Evolutionary conservation across 345 rosid species (phyloP), one percentile per base, ranked within the genome.

Genomic region (Eucalyptus dawsonii): DNA sequence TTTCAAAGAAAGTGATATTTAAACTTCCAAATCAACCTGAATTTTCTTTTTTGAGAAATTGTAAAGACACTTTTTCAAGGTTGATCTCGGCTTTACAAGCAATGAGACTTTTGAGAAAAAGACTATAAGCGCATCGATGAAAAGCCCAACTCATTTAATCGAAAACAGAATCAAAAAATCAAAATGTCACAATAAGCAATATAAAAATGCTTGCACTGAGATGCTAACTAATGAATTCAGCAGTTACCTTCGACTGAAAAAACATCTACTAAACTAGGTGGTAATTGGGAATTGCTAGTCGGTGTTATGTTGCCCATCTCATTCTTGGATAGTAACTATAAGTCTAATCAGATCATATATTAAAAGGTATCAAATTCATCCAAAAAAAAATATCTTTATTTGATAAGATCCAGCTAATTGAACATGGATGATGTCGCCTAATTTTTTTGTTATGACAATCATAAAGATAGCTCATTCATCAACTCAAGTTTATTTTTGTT

Each of bases 71-170:
- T 7, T 51, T 51, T 7, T 51, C 9, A 3, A 17, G 22, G 9
- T 51, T 17, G 22, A 51, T 51, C 56, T 51, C 4, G 22, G 56
- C 56, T 3, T 51, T 51, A 51, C 56, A 51, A 51, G 22, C 56
- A 51, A 51, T 17, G 56, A 17, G 22, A 3, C 56, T 51, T 51
- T 51, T 17, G 22, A 51, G 4, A 51, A 49, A 51, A 51, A 16
- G 0, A 51, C 4, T 51, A 50, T 16, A 50, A 0, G 54, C 21
- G 1, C 8, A 7, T 50, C 4, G 3, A 50, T 50, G 2, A 50
- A 50, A 50, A 50, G 4, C 21, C 54, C 4, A 50, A 50, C 54
- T 50, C 54, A 50, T 50, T 50, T 0, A 51, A 50, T 50, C 3
- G 0, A 50, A 50, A 50, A 50, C 2, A 6, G 8, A 50, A 50